phyloP scores from a whole-genome alignment of 108 stramenopile genomes.

The Seminavis robusta region DNA sequence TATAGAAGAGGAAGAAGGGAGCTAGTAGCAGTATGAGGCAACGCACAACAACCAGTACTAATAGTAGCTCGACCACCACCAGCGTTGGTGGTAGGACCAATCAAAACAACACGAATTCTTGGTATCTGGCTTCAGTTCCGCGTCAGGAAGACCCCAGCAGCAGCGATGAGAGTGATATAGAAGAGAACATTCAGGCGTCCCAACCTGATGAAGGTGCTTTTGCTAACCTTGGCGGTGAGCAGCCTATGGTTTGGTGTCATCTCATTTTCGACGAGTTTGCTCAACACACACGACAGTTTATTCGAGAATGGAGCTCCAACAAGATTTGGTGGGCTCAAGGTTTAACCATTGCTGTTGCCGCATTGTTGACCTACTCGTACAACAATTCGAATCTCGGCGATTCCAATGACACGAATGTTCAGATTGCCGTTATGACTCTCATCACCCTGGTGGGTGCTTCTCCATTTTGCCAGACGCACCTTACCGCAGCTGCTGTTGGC shows the following conservation, averaged over 20 bases:
- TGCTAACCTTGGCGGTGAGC: background rate
- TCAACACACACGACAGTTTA: slow-evolving; percentile 5
- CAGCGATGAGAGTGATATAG: slow-evolving; percentile 5
- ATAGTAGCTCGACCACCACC: no score
- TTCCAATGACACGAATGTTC: slow-evolving; percentile 25
- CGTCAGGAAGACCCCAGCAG: no score
- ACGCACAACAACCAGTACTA: no score
- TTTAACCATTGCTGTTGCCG: slow-evolving; percentile 20
- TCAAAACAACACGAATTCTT: no score
- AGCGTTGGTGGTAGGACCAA: no score
- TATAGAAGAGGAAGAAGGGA: no score
- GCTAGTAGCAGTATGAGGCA: no score
- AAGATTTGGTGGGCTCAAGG: slow-evolving; percentile 34
- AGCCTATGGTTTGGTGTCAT: background rate
- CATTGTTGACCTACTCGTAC: slow-evolving; percentile 35
- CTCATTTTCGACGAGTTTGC: background rate
- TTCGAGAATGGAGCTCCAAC: background rate
- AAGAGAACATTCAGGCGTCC: slow-evolving; percentile 5
- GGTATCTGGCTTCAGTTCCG: no score
- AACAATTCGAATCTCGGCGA: slow-evolving; percentile 14
- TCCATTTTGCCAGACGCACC: slow-evolving; percentile 25
- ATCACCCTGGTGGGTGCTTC: slow-evolving; percentile 35
- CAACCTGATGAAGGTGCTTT: background rate
- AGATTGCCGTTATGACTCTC: slow-evolving; percentile 46
- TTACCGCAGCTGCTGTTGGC: slow-evolving; percentile 32